Percentiles rank a stretch among this genome's conserved stretches.
These are phyloP conservation scores for Adansonia grandidieri DNA, from an alignment of 441 rosid species.

Conservation along the genomic window DNA sequence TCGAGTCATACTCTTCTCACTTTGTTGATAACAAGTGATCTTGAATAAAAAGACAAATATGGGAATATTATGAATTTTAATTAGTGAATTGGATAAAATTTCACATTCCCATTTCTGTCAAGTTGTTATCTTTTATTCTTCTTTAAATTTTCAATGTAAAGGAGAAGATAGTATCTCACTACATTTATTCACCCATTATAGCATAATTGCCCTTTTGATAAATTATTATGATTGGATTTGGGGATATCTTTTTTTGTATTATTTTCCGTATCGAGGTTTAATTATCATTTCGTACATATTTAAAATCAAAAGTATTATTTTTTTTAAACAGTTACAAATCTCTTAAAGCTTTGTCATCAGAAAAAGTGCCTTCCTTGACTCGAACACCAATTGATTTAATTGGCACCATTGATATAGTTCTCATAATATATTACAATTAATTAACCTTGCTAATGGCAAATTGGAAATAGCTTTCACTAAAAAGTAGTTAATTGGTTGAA, in stretches of 20 bases:
- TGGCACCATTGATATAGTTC: background rate
- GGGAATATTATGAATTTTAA: background rate
- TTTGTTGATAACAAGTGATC: background rate
- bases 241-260: too few relatives aligned
- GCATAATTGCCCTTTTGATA: background rate
- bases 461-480: background rate
- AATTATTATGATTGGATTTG: too few relatives aligned
- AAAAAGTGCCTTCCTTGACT: too few relatives aligned
- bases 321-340: too few relatives aligned
- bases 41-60: background rate
- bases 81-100: too few relatives aligned
- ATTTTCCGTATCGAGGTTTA: too few relatives aligned
- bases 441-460: too few relatives aligned
- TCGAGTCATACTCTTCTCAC: background rate
- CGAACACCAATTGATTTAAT: too few relatives aligned
- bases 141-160: background rate
- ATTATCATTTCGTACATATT: too few relatives aligned
- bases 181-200: background rate
- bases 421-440: too few relatives aligned
- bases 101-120: background rate
- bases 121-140: background rate
- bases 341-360: too few relatives aligned
- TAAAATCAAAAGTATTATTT: too few relatives aligned
- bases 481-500: background rate
- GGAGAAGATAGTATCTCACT: background rate